Evolutionary conservation across 129 eudicot genomes (phyloP), one percentile per base, ranked within the genome.

Genomic region (Flaveria bidentis): DNA sequence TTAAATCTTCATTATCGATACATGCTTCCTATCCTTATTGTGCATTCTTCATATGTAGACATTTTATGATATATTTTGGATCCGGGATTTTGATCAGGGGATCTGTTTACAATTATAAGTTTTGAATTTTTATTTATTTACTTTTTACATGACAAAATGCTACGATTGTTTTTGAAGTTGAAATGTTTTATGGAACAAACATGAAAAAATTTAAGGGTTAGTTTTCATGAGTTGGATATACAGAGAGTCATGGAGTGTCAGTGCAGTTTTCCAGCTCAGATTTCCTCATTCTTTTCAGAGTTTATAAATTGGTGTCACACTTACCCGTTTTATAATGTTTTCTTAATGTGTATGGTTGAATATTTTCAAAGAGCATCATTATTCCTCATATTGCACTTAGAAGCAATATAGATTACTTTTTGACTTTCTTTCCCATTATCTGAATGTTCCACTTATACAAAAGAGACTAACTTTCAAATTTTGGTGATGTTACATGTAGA

Each of bases 221-320:
- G 42, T 56, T 69, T 57, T 46, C 33, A 45, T 58, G 70, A 69
- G 70, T 50, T 60, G 17, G 57, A 50, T 36, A 52, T 67, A 41
- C 16, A 0, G 22, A 63, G 55, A 46, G 50, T 55, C 36, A 30
- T 62, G 44, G 18, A 33, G 9, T 69, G 42, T 47, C 61, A 49
- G 65, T 62, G 67, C 56, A 63, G 47, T 49, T 71, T 60, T 50
- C 77, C 50, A 76, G 57, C 67, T 76, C 56, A 76, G 55, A 60
- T 45, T 71, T 77, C 75, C 56, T 79, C 67, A 72, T 44, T 15
- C 46, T 72, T 56, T 72, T 30, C 36, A 71, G 26, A 50, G 77
- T 49, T 72, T 23, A 62, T 46, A 50, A 62, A 39, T 39, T 45
- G 72, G 73, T 26, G 30, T n/a, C 62, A 13, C 69, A 26, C 56